phyloP scores from a whole-genome alignment of 768 basidiomycete genomes.

The Tricholoma bakamatsutake region DNA sequence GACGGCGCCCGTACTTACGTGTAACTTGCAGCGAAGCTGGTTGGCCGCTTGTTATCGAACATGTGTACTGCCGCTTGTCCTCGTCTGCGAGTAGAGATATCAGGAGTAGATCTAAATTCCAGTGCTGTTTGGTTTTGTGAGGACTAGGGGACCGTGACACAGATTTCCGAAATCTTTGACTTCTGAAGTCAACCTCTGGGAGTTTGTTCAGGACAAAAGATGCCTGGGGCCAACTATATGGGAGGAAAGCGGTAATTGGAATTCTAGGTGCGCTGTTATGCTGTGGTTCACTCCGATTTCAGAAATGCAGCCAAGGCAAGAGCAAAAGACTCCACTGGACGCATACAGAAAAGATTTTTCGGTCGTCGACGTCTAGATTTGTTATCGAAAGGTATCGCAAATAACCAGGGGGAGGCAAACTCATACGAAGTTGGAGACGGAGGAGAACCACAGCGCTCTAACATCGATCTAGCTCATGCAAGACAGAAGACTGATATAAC shows the following conservation, averaged over 20 bases:
- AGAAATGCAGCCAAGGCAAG: constrained; percentile 58
- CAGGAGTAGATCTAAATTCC: too few species aligned
- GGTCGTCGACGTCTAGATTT: constrained; percentile 54
- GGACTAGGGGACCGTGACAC: too few species aligned
- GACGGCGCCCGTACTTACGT: too few species aligned
- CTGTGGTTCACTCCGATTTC: neutral
- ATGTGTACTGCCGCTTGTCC: too few species aligned
- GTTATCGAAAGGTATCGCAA: constrained; percentile 34
- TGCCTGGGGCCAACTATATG: constrained; percentile 74
- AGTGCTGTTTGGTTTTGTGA: too few species aligned
- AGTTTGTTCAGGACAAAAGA: constrained; percentile 14
- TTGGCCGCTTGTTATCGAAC: too few species aligned
- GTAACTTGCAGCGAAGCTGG: too few species aligned
- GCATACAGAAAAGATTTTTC: constrained; percentile 56
- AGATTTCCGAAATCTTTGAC: too few species aligned
- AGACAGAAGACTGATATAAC: constrained; percentile 3
- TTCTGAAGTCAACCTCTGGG: too few species aligned
- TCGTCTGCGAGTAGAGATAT: too few species aligned
- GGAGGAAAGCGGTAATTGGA: constrained; percentile 55
- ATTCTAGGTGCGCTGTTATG: neutral
- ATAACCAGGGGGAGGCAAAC: neutral
- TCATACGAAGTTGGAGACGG: neutral
- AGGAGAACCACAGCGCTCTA: neutral
- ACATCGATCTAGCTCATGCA: constrained; percentile 19
- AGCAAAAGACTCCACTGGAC: constrained; percentile 48